Percentiles rank a stretch among this genome's conserved stretches.
phyloP scores from a whole-genome alignment of 1,284 basidiomycete genomes.

The Puccinia polysora region DNA sequence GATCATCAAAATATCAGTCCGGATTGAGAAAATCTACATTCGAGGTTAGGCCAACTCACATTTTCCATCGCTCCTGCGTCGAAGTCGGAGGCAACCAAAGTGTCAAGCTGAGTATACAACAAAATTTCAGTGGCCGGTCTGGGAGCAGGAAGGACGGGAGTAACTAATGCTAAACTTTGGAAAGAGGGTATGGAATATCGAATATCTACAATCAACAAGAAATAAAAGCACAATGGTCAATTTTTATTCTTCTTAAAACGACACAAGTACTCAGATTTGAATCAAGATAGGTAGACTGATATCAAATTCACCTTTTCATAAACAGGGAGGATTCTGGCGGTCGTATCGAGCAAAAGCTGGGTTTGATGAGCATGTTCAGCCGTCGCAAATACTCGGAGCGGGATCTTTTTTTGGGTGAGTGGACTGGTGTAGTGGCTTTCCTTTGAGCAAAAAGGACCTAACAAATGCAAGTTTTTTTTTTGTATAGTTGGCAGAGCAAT shows the following conservation, averaged over 20 bases:
- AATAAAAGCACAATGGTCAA: not conserved
- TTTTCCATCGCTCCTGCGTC: slow-evolving; percentile 95
- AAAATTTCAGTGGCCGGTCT: not conserved
- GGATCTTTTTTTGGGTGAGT: slow-evolving; percentile 72
- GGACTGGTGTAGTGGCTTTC: slow-evolving; percentile 64
- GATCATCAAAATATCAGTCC: slow-evolving; percentile 4
- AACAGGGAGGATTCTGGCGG: slow-evolving; percentile 76
- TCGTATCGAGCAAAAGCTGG: slow-evolving; percentile 75
- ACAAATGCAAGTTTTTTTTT: not conserved
- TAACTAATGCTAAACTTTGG: slow-evolving; percentile 60
- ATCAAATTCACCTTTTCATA: slow-evolving; percentile 66
- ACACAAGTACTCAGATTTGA: not conserved
- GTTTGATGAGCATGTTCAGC: slow-evolving; percentile 76
- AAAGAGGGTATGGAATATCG: slow-evolving; percentile 64
- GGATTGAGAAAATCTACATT: not conserved
- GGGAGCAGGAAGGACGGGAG: not conserved
- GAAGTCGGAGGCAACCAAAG: slow-evolving; percentile 67
- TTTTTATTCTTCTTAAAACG: not conserved
- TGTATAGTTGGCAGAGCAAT: too few relatives aligned
- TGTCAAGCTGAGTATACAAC: slow-evolving; percentile 62
- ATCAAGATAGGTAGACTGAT: not conserved
- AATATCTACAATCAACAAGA: slow-evolving; percentile 47
- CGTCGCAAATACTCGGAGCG: slow-evolving; percentile 85
- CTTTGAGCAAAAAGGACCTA: slow-evolving; percentile 37
- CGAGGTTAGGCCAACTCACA: slow-evolving; percentile 47